A percentile compares a stretch with the other conserved stretches of the same genome.
These are phyloP conservation scores for Microdochium trichocladiopsis DNA, from an alignment of 2,329 filamentous ascomycete genomes.

Conservation along the genomic window DNA sequence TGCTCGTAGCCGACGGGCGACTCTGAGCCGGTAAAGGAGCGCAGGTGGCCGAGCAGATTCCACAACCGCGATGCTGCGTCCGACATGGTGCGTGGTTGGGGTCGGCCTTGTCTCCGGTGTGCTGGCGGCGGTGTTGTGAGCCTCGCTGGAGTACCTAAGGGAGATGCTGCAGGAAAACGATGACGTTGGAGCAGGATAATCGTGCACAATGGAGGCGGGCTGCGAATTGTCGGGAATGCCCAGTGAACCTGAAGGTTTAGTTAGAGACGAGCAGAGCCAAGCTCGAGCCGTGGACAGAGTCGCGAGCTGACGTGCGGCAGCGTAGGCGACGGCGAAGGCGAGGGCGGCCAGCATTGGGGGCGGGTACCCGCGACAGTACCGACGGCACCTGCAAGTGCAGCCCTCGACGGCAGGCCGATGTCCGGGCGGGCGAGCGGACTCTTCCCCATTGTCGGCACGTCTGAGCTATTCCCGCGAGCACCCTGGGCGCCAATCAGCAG, in stretches of 20 bases:
- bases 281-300: not conserved
- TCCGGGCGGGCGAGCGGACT: no score
- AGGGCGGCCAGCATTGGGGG: not conserved
- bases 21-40: slow-evolving; percentile 17
- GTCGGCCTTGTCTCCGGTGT: not conserved
- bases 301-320: not conserved
- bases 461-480: not conserved
- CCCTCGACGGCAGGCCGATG: no score
- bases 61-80: slow-evolving; percentile 53
- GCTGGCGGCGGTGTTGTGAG: not conserved
- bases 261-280: not conserved
- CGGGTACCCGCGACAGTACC: not conserved
- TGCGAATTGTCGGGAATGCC: no score
- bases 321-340: no score
- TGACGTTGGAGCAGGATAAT: not conserved
- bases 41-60: slow-evolving; percentile 46
- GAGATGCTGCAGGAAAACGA: not conserved
- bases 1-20: slow-evolving; percentile 33
- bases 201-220: not conserved
- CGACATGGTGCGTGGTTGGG: slow-evolving; percentile 44
- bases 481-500: not conserved
- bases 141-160: not conserved
- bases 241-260: no score
- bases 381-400: no score
- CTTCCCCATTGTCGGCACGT: not conserved